These are phyloP conservation scores for Prunus campanulata DNA, from an alignment of 306 rosid genomes.

Conservation along the genomic window DNA sequence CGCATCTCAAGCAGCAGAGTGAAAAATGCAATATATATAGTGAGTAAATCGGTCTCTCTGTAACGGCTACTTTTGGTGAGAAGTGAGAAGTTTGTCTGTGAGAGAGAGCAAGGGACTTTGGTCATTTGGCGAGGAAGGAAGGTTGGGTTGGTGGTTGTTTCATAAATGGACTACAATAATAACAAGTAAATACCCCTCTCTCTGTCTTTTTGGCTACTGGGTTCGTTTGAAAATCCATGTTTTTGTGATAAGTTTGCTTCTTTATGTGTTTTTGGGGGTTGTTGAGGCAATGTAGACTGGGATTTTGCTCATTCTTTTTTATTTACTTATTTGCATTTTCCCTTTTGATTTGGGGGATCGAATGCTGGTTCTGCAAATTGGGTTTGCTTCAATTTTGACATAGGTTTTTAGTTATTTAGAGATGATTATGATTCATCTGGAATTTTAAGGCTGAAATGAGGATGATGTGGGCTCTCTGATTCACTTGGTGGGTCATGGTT, in stretches of 20 bases:
- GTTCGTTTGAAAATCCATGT: conserved; percentile 22
- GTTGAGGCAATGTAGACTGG: conserved; percentile 7
- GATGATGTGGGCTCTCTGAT: conserved; percentile 41
- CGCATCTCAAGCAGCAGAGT: conserved; percentile 36
- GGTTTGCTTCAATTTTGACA: background rate
- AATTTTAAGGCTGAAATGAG: conserved; percentile 23
- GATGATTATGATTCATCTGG: conserved; percentile 8
- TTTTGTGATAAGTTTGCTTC: conserved; percentile 3
- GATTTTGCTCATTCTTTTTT: background rate
- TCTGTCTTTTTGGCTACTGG: conserved; percentile 18
- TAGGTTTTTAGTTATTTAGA: conserved; percentile 10
- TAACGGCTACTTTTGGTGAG: conserved; percentile 47
- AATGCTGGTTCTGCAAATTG: conserved; percentile 18
- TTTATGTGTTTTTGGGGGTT: background rate
- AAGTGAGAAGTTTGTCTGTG: background rate
- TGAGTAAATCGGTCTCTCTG: conserved; percentile 26
- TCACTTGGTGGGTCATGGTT: conserved; percentile 40
- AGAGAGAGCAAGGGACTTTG: background rate
- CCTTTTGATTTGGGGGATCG: background rate
- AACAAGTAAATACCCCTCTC: conserved; percentile 49
- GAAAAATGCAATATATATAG: conserved; percentile 10
- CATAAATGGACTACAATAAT: conserved; percentile 47
- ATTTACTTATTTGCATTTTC: background rate
- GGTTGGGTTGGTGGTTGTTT: conserved; percentile 11
- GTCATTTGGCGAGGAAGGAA: background rate